Evolutionary conservation across 192 early-diverging fungal genomes (phyloP).

Genomic region (Coemansia sp.): DNA sequence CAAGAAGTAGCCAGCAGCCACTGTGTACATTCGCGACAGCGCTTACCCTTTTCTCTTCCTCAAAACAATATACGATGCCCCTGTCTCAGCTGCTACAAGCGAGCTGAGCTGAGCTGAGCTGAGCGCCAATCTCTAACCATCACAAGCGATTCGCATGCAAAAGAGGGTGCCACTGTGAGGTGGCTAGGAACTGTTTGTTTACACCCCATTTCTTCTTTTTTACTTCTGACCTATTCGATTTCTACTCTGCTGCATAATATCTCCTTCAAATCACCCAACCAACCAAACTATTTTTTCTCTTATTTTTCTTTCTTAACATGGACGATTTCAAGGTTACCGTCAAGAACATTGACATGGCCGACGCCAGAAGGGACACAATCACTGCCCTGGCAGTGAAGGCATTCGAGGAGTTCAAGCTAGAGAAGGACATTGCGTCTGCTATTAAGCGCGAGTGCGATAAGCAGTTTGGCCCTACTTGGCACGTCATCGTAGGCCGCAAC

Average conservation of each 20-base stretch:
- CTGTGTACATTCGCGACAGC: slow-evolving; percentile 1
- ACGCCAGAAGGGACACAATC: slow-evolving; percentile 94
- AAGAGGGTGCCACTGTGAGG: neutral
- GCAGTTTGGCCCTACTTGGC: slow-evolving; percentile 97
- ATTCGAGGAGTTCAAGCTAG: slow-evolving; percentile 89
- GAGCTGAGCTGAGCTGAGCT: slow-evolving; percentile 1
- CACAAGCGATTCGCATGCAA: neutral
- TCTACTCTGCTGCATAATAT: slow-evolving; percentile 11
- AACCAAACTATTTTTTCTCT: neutral
- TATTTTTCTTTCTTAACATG: slow-evolving; percentile 11
- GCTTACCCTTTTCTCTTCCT: neutral
- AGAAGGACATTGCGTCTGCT: slow-evolving; percentile 97
- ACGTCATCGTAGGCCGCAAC: slow-evolving; percentile 97
- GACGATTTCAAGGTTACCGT: slow-evolving; percentile 82
- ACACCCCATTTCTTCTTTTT: slow-evolving; percentile 7
- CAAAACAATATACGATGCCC: neutral
- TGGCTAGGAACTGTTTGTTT: slow-evolving; percentile 6
- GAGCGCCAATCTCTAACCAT: neutral
- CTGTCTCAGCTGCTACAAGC: neutral
- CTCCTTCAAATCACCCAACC: neutral
- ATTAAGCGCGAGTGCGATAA: slow-evolving; percentile 99
- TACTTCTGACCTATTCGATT: neutral
- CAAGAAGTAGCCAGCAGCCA: neutral
- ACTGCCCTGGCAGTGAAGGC: slow-evolving; percentile 84
- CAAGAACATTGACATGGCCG: slow-evolving; percentile 98